These are phyloP conservation scores for Claviceps digitariae DNA, from an alignment of 2,329 filamentous ascomycete genomes.

Conservation along the genomic window DNA sequence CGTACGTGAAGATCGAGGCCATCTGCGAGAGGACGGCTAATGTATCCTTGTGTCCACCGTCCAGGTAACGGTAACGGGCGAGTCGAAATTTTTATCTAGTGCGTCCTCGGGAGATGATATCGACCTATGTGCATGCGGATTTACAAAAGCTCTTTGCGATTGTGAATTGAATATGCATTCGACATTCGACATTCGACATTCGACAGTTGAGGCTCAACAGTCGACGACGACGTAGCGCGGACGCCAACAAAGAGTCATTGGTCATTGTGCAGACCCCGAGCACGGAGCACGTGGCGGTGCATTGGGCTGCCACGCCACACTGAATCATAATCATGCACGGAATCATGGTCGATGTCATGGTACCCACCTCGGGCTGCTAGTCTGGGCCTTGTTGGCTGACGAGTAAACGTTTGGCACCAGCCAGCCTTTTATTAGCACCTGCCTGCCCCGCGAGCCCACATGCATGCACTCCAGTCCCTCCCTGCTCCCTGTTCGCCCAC, in stretches of 20 bases:
- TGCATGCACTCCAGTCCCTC: neutral
- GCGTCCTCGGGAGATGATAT: too few relatives aligned
- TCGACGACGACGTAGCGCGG: neutral
- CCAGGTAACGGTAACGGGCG: neutral
- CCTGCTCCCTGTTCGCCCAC: neutral
- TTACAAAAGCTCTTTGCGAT: too few relatives aligned
- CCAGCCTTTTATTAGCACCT: neutral
- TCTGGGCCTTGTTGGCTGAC: too few relatives aligned
- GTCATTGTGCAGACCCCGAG: neutral
- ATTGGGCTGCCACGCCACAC: neutral
- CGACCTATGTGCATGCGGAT: too few relatives aligned
- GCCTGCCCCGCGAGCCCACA: neutral
- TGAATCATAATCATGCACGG: too few relatives aligned
- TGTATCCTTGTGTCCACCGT: too few relatives aligned
- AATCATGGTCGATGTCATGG: neutral
- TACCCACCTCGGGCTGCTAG: too few relatives aligned
- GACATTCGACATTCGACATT: too few relatives aligned
- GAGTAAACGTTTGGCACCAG: too few relatives aligned
- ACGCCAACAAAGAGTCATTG: neutral
- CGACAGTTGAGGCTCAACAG: too few relatives aligned
- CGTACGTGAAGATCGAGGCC: conserved; percentile 95
- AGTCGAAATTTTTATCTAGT: too few relatives aligned
- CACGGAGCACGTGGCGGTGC: neutral
- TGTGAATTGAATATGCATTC: too few relatives aligned
- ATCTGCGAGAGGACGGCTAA: conserved; percentile 28